Conservation (phyloP, 768 basidiomycete genomes). For the Trametes villosa region DNA sequence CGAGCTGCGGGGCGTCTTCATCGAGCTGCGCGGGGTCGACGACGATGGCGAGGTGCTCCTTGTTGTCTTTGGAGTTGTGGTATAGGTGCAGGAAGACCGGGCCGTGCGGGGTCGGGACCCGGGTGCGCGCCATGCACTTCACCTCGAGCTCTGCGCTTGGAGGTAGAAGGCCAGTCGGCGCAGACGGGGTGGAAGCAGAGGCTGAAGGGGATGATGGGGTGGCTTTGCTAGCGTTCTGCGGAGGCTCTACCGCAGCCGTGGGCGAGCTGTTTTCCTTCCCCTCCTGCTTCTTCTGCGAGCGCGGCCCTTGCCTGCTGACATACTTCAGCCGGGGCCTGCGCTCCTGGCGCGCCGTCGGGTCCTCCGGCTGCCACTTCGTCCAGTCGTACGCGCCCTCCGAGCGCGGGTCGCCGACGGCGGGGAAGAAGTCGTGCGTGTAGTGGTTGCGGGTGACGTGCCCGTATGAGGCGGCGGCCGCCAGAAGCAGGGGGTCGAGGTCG, state of each 20-base stretch:
- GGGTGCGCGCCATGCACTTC: slow-evolving; percentile 94
- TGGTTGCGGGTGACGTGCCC: slow-evolving; percentile 86
- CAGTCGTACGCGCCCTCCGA: slow-evolving; percentile 61
- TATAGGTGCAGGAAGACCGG: slow-evolving; percentile 93
- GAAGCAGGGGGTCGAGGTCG: slow-evolving; percentile 75
- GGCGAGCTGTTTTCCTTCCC: slow-evolving; percentile 58
- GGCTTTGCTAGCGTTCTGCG: slow-evolving; percentile 46
- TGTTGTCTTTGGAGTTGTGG: slow-evolving; percentile 88
- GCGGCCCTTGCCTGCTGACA: slow-evolving; percentile 76
- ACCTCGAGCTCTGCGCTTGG: slow-evolving; percentile 56
- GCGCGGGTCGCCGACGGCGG: slow-evolving; percentile 55
- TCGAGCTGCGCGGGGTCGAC: slow-evolving; percentile 87
- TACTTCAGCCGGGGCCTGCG: slow-evolving; percentile 57
- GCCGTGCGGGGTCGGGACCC: slow-evolving; percentile 96
- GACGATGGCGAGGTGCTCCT: slow-evolving; percentile 96
- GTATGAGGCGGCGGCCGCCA: slow-evolving; percentile 76
- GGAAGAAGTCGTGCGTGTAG: slow-evolving; percentile 80
- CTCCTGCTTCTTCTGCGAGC: slow-evolving; percentile 53
- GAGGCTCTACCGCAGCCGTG: slow-evolving; percentile 40
- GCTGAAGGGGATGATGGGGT: slow-evolving; percentile 21
- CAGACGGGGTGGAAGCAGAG: slow-evolving; percentile 4
- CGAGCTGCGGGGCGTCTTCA: slow-evolving; percentile 41
- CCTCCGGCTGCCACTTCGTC: slow-evolving; percentile 57
- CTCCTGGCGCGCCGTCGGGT: slow-evolving; percentile 40
- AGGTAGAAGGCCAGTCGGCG: slow-evolving; percentile 26